Percentiles rank a stretch among this genome's conserved stretches.
Conservation (phyloP, 2,329 filamentous ascomycete species). For the Aspergillus unguis region DNA sequence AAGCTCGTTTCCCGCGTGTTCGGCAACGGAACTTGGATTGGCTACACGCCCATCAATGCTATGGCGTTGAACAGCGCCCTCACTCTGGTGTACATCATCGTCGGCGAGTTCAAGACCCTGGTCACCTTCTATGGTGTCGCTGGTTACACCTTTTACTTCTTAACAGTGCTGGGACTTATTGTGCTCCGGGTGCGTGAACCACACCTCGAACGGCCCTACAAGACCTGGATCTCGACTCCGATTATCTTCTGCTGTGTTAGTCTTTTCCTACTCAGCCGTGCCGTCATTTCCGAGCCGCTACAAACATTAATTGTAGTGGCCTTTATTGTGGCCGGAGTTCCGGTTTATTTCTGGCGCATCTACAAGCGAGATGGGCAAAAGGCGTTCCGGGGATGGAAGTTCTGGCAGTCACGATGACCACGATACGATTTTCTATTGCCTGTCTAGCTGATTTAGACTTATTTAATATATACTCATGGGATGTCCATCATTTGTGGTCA, state of each 20-base stretch:
- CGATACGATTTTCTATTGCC: neutral
- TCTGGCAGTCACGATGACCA: constrained; percentile 37
- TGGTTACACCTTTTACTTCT: constrained; percentile 95
- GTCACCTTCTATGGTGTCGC: constrained; percentile 97
- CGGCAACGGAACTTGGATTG: constrained; percentile 75
- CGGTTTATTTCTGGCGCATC: constrained; percentile 86
- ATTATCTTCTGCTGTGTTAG: constrained; percentile 99
- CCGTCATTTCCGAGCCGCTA: constrained; percentile 83
- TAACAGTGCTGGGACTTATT: constrained; percentile 90
- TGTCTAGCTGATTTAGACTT: neutral
- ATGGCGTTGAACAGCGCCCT: constrained; percentile 76
- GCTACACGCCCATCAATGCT: constrained; percentile 91
- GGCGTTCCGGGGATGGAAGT: constrained; percentile 39
- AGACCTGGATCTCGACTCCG: constrained; percentile 93
- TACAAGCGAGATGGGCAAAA: constrained; percentile 56
- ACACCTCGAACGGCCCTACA: constrained; percentile 82
- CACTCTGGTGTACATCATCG: constrained; percentile 71
- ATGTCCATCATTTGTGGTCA: neutral
- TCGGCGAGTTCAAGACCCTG: constrained; percentile 87
- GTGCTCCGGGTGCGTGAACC: constrained; percentile 85
- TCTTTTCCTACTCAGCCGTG: constrained; percentile 81
- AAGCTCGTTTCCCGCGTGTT: constrained; percentile 61
- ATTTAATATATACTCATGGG: constrained; percentile 4
- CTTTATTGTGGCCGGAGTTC: constrained; percentile 79
- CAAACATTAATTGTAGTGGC: constrained; percentile 84